Evolutionary conservation across 306 rosid species (phyloP), one percentile per base, ranked within the genome.

Genomic region (Fagus sylvatica): DNA sequence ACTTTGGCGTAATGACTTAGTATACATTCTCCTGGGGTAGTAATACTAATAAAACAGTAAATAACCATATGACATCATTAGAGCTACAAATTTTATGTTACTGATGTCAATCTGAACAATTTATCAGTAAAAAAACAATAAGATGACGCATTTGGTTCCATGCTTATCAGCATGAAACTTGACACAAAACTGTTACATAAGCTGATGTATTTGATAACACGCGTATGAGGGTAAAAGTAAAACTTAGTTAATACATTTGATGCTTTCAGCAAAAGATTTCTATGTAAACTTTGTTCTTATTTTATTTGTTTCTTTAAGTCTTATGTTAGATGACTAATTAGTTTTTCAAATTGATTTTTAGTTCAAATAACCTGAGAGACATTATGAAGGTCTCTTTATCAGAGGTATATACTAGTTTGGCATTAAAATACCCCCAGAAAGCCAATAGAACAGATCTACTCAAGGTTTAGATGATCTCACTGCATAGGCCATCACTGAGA

Each of bases 361-460:
- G 51, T 10, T 46, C 51, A 46, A 4, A 46, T 46, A 46, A 15
- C 9, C 13, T 43, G 49, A 9, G 49, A 9, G 15, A 46, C 51
- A 59, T 59, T 7, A 28, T 22, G 65, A 28, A 22, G 65, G 34
- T 22, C 28, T 57, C 10, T 7, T 59, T 30, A 28, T 10, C 1
- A 59, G 65, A 1, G 17, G 37, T 59, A 59, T 22, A 22, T 22
- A 59, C 34, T 59, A 59, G 12, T 8, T 8, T 9, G 65, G 15
- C 65, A 10, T 59, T 59, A 28, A 59, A 59, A 59, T 53, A 22
- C 4, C 43, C 49, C n/a, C 46, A 22, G 43, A 77, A 67, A 76
- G 84, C 80, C 82, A 76, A 80, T 4, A 74, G 12, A 12, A 56
- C 59, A 79, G 81, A 74, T 75, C 49, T 49, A 53, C 72, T 69